Evolutionary conservation across 208 protist species (phyloP).

Genomic region (Porcisia deanei): DNA sequence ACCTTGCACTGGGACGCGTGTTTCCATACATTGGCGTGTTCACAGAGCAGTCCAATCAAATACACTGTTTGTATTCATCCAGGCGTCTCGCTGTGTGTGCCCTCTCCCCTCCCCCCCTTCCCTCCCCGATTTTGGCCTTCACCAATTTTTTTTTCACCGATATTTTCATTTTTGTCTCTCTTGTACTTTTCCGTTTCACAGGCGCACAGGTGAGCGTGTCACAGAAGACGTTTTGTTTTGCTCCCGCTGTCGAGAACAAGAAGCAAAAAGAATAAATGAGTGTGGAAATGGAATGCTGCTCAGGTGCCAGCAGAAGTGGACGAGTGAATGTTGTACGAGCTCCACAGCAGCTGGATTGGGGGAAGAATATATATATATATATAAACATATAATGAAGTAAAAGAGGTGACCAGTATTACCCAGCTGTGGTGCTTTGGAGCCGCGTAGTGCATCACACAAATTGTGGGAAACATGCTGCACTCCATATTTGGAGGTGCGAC

Average conservation of each 20-base stretch:
- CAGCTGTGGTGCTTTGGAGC: neutral
- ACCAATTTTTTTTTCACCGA: neutral
- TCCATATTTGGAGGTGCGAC: neutral
- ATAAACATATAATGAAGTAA: neutral
- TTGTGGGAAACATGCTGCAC: neutral
- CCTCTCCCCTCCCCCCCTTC: neutral
- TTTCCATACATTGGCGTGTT: neutral
- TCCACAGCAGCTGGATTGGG: neutral
- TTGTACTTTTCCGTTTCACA: neutral
- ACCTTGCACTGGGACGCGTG: neutral
- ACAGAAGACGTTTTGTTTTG: neutral
- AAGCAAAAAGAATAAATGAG: slow-evolving; percentile 2
- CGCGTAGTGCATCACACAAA: neutral
- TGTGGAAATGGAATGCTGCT: neutral
- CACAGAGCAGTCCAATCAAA: neutral
- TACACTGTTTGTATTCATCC: neutral
- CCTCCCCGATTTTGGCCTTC: neutral
- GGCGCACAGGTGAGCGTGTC: neutral
- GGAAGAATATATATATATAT: too few relatives aligned
- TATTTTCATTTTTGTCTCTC: neutral
- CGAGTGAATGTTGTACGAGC: neutral
- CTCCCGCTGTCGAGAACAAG: slow-evolving; percentile 1
- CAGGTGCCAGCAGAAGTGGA: neutral
- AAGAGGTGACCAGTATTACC: neutral
- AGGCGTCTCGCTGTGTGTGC: neutral